Percentiles rank a stretch among this genome's conserved stretches.
Evolutionary conservation across 148 eudicot species (phyloP).

Genomic region (Rhododendron vialii): DNA sequence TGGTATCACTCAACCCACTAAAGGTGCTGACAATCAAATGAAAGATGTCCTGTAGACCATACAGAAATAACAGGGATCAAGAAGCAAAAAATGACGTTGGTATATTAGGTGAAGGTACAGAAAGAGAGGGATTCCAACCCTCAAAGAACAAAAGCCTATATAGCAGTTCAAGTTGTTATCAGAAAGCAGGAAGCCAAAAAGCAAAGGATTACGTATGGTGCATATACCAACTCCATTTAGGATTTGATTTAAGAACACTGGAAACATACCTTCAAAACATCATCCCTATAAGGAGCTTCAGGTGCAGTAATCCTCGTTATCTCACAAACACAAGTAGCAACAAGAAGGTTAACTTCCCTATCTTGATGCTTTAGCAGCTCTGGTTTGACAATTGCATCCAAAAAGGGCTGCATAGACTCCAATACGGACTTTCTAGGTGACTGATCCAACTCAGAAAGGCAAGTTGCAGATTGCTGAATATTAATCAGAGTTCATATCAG

Average conservation of each 20-base stretch:
- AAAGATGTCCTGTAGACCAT: slow-evolving; percentile 65
- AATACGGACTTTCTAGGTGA: slow-evolving; percentile 56
- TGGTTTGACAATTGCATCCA: slow-evolving; percentile 74
- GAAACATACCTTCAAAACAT: slow-evolving; percentile 62
- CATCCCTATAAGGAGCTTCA: slow-evolving; percentile 91
- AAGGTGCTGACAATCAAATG: slow-evolving; percentile 77
- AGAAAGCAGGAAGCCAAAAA: slow-evolving; percentile 7
- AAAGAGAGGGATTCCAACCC: background rate
- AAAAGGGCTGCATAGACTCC: slow-evolving; percentile 81
- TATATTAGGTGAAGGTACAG: background rate
- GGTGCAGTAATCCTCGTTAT: slow-evolving; percentile 98
- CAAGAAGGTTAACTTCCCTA: slow-evolving; percentile 73
- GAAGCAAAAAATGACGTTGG: slow-evolving; percentile 5
- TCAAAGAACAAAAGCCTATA: background rate
- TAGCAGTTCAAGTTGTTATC: background rate
- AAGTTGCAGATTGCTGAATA: slow-evolving; percentile 66
- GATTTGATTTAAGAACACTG: background rate
- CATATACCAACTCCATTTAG: background rate
- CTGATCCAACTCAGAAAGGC: slow-evolving; percentile 84
- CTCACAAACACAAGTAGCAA: slow-evolving; percentile 92
- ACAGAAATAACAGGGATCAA: slow-evolving; percentile 7
- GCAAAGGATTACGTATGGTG: background rate
- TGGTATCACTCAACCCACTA: slow-evolving; percentile 69
- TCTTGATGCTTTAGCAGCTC: slow-evolving; percentile 86
- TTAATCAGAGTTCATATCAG: background rate